phyloP scores from a whole-genome alignment of 1,284 basidiomycete species.

The Tilletia setariae region DNA sequence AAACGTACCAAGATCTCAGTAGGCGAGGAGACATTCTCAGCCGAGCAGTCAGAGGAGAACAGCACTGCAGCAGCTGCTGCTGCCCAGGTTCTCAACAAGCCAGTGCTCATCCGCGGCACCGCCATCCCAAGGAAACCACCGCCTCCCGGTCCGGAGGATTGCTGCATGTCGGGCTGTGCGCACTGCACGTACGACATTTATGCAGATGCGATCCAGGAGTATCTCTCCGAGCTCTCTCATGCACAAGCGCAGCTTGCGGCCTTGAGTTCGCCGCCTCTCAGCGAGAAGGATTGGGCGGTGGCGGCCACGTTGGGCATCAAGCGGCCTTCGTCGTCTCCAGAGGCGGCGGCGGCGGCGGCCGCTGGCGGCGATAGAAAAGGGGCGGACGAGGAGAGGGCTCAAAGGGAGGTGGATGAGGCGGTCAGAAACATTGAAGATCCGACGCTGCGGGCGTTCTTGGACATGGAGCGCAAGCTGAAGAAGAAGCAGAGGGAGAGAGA shows the following conservation, averaged over 20 bases:
- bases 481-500: slow-evolving; percentile 24
- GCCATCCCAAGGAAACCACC: slow-evolving; percentile 25
- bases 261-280: slow-evolving; percentile 59
- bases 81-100: neutral
- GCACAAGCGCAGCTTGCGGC: slow-evolving; percentile 62
- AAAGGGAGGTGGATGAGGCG: slow-evolving; percentile 32
- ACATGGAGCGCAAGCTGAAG: slow-evolving; percentile 47
- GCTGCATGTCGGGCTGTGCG: slow-evolving; percentile 65
- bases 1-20: no score
- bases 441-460: slow-evolving; percentile 46
- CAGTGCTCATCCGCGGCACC: slow-evolving; percentile 2
- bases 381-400: slow-evolving; percentile 26
- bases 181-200: slow-evolving; percentile 84
- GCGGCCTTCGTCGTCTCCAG: neutral
- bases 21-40: no score
- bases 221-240: slow-evolving; percentile 62
- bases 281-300: slow-evolving; percentile 66
- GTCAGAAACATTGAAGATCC: slow-evolving; percentile 39
- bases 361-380: slow-evolving; percentile 11
- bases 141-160: slow-evolving; percentile 52
- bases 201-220: slow-evolving; percentile 69
- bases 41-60: no score
- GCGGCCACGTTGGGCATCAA: slow-evolving; percentile 23
- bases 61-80: slow-evolving; percentile 60
- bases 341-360: neutral